Evolutionary conservation across 768 basidiomycete genomes (phyloP).

Genomic region (Tulasnella sp.): DNA sequence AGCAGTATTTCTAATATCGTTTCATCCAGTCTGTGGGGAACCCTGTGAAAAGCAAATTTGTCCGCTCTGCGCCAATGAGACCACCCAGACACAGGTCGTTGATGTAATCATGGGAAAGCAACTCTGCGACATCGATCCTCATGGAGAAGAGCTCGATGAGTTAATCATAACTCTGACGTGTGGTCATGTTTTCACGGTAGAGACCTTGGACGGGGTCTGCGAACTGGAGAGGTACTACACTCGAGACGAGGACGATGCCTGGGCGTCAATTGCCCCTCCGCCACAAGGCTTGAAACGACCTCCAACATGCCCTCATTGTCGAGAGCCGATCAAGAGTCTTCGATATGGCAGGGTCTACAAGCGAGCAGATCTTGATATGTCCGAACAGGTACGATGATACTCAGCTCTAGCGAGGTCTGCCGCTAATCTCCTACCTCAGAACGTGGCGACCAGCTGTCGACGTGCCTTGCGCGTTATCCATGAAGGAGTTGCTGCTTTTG

Average conservation of each 20-base stretch:
- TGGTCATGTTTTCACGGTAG: conserved; percentile 68
- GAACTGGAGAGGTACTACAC: conserved; percentile 57
- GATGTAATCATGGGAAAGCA: conserved; percentile 62
- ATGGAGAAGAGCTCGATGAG: conserved; percentile 51
- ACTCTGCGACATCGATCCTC: conserved; percentile 54
- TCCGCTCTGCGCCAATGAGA: conserved; percentile 51
- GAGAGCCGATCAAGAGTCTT: conserved; percentile 57
- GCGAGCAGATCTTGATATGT: conserved; percentile 63
- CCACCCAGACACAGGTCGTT: conserved; percentile 52
- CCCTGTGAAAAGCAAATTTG: conserved; percentile 61
- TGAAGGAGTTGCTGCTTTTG: not conserved
- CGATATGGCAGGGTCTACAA: conserved; percentile 68
- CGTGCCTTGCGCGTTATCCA: conserved; percentile 29
- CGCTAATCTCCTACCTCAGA: conserved; percentile 41
- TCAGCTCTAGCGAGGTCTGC: not conserved
- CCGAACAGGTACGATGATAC: conserved; percentile 49
- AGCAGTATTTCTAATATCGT: conserved; percentile 23
- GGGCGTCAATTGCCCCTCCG: conserved; percentile 53
- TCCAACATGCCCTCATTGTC: conserved; percentile 67
- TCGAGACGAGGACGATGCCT: conserved; percentile 47
- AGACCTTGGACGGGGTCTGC: conserved; percentile 67
- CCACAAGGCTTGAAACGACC: conserved; percentile 47
- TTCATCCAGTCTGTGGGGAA: conserved; percentile 65
- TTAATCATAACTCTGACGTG: conserved; percentile 64
- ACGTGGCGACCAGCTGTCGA: conserved; percentile 60